phyloP scores from a whole-genome alignment of 2,329 filamentous ascomycete genomes.

The Akanthomyces lecanii region DNA sequence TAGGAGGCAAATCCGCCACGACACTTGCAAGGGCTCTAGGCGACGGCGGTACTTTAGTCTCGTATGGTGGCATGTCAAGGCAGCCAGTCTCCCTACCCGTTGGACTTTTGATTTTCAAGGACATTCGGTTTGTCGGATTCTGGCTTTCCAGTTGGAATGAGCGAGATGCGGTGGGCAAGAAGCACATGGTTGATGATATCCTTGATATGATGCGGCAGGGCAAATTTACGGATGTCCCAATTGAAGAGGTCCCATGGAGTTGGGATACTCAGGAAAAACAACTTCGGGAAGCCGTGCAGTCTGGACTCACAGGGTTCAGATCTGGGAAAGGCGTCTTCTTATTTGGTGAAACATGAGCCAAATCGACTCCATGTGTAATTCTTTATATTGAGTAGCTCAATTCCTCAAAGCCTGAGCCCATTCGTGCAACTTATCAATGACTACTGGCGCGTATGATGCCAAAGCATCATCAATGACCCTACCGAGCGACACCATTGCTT shows the following conservation, averaged over 20 bases:
- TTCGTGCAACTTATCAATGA: conserved; percentile 92
- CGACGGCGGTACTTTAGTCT: conserved; percentile 71
- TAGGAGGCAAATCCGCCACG: conserved; percentile 81
- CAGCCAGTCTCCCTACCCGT: conserved; percentile 79
- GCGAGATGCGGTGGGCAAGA: conserved; percentile 66
- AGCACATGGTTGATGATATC: conserved; percentile 78
- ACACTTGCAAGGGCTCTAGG: conserved; percentile 71
- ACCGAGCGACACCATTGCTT: conserved; percentile 84
- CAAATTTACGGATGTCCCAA: conserved; percentile 76
- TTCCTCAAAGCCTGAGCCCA: conserved; percentile 87
- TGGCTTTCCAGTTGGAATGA: conserved; percentile 93
- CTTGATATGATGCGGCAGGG: conserved; percentile 69
- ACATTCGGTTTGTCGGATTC: conserved; percentile 85
- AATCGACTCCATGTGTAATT: background rate
- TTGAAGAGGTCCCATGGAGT: conserved; percentile 77
- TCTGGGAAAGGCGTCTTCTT: conserved; percentile 87
- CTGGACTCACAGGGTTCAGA: conserved; percentile 78
- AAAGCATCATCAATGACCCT: conserved; percentile 86
- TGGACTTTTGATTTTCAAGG: conserved; percentile 86
- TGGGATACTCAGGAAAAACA: conserved; percentile 70
- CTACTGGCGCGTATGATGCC: conserved; percentile 83
- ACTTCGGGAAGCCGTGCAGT: conserved; percentile 71
- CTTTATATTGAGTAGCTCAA: conserved; percentile 31
- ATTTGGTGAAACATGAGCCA: conserved; percentile 53
- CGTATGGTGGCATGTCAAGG: conserved; percentile 92